Percentiles rank a stretch among this genome's conserved stretches.
These are phyloP conservation scores for Fraxinus nigra DNA, from an alignment of 305 asterid genomes.

Conservation along the genomic window DNA sequence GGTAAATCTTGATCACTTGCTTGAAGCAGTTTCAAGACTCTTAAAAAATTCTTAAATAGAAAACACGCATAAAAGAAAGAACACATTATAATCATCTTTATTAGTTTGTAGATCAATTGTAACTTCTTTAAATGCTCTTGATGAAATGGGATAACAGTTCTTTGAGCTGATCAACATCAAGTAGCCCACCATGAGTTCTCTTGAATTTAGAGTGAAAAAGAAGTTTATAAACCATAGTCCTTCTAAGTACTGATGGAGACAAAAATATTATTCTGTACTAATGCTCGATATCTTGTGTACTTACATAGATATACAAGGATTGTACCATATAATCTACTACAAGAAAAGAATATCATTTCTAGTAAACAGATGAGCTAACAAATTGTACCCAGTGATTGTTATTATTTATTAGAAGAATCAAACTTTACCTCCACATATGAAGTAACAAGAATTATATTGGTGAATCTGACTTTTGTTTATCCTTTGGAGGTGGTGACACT, in stretches of 20 bases:
- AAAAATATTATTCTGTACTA: no score
- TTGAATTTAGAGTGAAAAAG: conserved; percentile 12
- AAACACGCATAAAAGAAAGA: neutral
- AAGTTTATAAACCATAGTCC: neutral
- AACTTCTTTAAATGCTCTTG: conserved; percentile 30
- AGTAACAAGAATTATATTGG: conserved; percentile 53
- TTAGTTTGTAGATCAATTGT: neutral
- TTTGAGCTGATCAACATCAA: conserved; percentile 41
- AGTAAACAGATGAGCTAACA: neutral
- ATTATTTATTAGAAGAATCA: no score
- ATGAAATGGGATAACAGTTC: conserved; percentile 45
- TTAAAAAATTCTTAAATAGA: no score
- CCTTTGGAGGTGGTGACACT: conserved; percentile 58
- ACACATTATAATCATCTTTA: neutral
- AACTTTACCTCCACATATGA: conserved; percentile 48
- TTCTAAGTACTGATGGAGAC: neutral
- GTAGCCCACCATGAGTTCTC: conserved; percentile 42
- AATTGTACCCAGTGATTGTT: neutral
- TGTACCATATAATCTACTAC: neutral
- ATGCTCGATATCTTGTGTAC: neutral
- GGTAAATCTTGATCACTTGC: neutral
- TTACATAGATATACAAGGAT: neutral
- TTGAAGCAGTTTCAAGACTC: neutral
- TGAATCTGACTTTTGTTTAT: neutral
- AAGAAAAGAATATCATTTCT: neutral